These are phyloP conservation scores for Zizania palustris DNA, from an alignment of 202 grass and related monocot species.

Conservation along the genomic window DNA sequence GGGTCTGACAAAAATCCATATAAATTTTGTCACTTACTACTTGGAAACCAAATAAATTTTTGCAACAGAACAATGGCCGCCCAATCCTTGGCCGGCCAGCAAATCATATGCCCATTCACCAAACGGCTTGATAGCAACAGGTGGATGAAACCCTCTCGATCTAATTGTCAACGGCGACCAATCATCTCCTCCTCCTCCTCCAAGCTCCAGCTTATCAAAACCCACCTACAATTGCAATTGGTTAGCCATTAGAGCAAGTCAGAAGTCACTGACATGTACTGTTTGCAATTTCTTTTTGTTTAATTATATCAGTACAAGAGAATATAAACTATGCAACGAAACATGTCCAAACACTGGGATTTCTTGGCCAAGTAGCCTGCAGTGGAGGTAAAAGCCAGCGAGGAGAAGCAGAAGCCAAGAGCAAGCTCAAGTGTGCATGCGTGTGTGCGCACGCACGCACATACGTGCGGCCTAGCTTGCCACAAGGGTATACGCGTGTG, in stretches of 20 bases:
- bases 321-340: slow-evolving; percentile 6
- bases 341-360: neutral
- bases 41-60: neutral
- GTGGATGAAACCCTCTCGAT: neutral
- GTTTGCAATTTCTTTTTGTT: neutral
- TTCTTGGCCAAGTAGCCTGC: slow-evolving; percentile 33
- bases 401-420: slow-evolving; percentile 35
- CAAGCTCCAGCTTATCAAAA: slow-evolving; percentile 22
- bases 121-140: slow-evolving; percentile 48
- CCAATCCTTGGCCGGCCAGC: slow-evolving; percentile 41
- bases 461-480: slow-evolving; percentile 25
- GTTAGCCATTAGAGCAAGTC: neutral
- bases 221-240: neutral
- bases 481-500: slow-evolving; percentile 27
- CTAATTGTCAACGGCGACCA: slow-evolving; percentile 49
- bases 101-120: slow-evolving; percentile 44
- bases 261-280: neutral
- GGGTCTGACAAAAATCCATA: slow-evolving; percentile 15
- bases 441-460: slow-evolving; percentile 43
- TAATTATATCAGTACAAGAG: neutral
- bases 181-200: slow-evolving; percentile 32
- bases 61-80: slow-evolving; percentile 57
- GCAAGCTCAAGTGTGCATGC: slow-evolving; percentile 44
- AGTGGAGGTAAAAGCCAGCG: slow-evolving; percentile 51
- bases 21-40: neutral